Evolutionary conservation across 768 basidiomycete genomes (phyloP), one percentile per base, ranked within the genome.

Genomic region (Leccinum arenicola): DNA sequence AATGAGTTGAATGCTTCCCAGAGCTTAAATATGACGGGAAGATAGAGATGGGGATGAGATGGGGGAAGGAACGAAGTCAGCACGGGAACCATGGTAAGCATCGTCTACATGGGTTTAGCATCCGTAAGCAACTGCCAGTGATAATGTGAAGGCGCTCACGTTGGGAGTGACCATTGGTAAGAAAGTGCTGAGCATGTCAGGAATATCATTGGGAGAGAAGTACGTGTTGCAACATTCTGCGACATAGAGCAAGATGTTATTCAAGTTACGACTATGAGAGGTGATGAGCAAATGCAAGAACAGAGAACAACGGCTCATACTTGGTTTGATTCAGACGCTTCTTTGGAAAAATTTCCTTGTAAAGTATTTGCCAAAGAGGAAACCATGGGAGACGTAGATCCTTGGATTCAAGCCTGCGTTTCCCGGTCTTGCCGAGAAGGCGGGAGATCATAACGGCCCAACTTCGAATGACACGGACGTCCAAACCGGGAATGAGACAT

Each of bases 381-480:
- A 77, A 62, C 91, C 91, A 93, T 2, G 83, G 77, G 3, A 93
- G 83, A 62, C 84, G 76, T 31, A 93, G 78, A 68, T 93, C 92
- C 10, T 74, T 65, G 21, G 78, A 62, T 59, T 91, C 85, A 48
- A 94, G 80, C 71, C 84, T 91, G 54, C 85, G 84, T 62, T 81
- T 84, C 47, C 88, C 85, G 7, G 83, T 77, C 74, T 88, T 91
- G 40, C 82, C 80, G 14, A 91, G 77, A 49, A 93, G 77, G 58
- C 88, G 85, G 50, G 85, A 81, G 63, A 92, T 78, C 83, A 89
- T 89, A 66, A 89, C 88, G 14, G 87, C 84, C 89, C 90, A 93
- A 69, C 78, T 84, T 52, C 88, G 84, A 59, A 85, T 77, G 62
- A 87, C 77, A 47, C 87, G 84, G 10, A 85, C 79, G 55, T 93